Evolutionary conservation across 2,329 filamentous ascomycete genomes (phyloP).

Genomic region (Zymoseptoria tritici): DNA sequence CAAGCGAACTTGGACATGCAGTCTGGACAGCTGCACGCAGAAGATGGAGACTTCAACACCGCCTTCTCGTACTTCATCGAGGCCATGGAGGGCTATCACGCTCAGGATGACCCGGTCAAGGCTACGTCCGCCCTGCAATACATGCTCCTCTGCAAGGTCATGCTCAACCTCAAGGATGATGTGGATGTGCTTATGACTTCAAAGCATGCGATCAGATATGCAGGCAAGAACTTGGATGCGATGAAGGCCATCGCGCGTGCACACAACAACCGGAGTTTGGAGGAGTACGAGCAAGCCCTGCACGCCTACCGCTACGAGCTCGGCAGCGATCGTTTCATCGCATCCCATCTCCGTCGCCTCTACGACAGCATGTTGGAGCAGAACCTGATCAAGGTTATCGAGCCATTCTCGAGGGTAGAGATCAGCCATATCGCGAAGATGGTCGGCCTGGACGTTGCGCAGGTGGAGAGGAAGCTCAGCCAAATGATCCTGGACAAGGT

Average conservation of each 20-base stretch:
- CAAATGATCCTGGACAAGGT: slow-evolving; percentile 99
- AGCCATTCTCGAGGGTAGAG: slow-evolving; percentile 95
- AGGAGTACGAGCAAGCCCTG: slow-evolving; percentile 93
- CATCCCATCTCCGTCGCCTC: slow-evolving; percentile 86
- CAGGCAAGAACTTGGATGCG: slow-evolving; percentile 88
- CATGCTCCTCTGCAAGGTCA: slow-evolving; percentile 99
- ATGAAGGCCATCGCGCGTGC: slow-evolving; percentile 98
- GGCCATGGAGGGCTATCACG: slow-evolving; percentile 92
- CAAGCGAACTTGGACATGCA: slow-evolving; percentile 99
- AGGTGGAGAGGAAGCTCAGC: slow-evolving; percentile 95
- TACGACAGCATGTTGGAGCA: slow-evolving; percentile 99
- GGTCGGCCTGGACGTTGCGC: slow-evolving; percentile 90
- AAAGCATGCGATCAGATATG: slow-evolving; percentile 95
- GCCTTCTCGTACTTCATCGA: slow-evolving; percentile 99
- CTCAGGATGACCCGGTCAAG: slow-evolving; percentile 76
- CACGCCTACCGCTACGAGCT: slow-evolving; percentile 88
- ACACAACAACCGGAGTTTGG: slow-evolving; percentile 88
- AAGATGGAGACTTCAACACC: slow-evolving; percentile 98
- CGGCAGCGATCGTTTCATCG: slow-evolving; percentile 90
- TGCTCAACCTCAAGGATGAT: slow-evolving; percentile 95
- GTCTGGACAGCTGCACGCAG: slow-evolving; percentile 95
- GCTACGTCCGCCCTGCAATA: slow-evolving; percentile 98
- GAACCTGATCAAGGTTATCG: slow-evolving; percentile 99
- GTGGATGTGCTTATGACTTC: slow-evolving; percentile 90
- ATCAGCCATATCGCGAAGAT: slow-evolving; percentile 96